These are phyloP conservation scores for Scleroderma bovista DNA, from an alignment of 768 basidiomycete genomes.

Conservation along the genomic window DNA sequence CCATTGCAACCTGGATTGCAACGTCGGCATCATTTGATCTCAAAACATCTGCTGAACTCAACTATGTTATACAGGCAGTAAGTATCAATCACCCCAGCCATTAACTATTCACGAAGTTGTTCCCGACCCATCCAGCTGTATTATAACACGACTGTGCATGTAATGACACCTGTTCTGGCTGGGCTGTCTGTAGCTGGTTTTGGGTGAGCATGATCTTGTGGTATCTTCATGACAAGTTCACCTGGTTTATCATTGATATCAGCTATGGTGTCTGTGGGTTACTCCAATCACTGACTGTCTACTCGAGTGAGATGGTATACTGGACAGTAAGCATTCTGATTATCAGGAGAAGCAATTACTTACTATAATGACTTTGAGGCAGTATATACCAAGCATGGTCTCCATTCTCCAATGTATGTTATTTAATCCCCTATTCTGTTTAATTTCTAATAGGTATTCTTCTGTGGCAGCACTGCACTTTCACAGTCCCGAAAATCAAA, in stretches of 20 bases:
- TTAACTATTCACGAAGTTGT: not conserved
- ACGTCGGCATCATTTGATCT: slow-evolving; percentile 41
- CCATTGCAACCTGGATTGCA: slow-evolving; percentile 49
- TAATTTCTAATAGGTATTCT: too few relatives aligned
- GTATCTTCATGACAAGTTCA: not conserved
- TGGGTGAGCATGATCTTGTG: slow-evolving; percentile 33
- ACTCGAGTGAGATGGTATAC: slow-evolving; percentile 62
- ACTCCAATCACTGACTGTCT: slow-evolving; percentile 52
- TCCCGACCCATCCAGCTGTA: slow-evolving; percentile 37
- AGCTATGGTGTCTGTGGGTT: slow-evolving; percentile 59
- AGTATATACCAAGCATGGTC: slow-evolving; percentile 41
- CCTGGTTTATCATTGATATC: not conserved
- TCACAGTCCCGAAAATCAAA: slow-evolving; percentile 37
- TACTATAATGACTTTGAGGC: too few relatives aligned
- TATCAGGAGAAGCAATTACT: not conserved
- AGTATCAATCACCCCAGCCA: slow-evolving; percentile 7
- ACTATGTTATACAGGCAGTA: slow-evolving; percentile 58
- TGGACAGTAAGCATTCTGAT: slow-evolving; percentile 39
- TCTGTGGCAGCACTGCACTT: slow-evolving; percentile 41
- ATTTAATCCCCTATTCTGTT: not conserved
- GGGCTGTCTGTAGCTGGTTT: slow-evolving; percentile 63
- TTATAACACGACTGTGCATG: slow-evolving; percentile 51
- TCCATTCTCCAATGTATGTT: slow-evolving; percentile 49
- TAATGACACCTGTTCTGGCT: slow-evolving; percentile 51
- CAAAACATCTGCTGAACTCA: slow-evolving; percentile 49